Evolutionary conservation across 768 basidiomycete species (phyloP).

Genomic region (Dendrothele bispora): DNA sequence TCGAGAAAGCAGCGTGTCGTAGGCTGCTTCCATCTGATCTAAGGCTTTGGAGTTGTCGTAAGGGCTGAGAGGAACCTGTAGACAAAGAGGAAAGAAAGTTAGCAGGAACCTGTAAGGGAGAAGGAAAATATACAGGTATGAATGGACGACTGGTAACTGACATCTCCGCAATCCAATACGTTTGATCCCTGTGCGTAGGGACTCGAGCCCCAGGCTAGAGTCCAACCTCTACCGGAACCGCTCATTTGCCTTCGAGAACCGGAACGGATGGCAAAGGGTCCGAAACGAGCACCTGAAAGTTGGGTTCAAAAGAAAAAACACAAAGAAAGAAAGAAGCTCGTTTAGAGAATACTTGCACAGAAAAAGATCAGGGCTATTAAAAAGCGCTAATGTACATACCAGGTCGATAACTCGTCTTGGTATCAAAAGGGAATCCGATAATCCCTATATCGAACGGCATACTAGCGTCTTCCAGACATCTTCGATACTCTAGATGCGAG

Average conservation of each 20-base stretch:
- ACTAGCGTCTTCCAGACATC: constrained; percentile 49
- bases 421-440: constrained; percentile 66
- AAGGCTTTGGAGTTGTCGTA: constrained; percentile 65
- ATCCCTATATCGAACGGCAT: constrained; percentile 60
- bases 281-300: constrained; percentile 72
- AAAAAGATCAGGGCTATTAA: no score
- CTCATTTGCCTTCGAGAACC: constrained; percentile 52
- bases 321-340: no score
- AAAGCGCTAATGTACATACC: no score
- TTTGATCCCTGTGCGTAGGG: constrained; percentile 46
- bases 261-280: constrained; percentile 62
- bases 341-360: no score
- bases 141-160: constrained; percentile 19
- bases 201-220: constrained; percentile 51
- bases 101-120: no score
- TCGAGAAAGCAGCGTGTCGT: constrained; percentile 54
- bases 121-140: no score
- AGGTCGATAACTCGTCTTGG: constrained; percentile 45
- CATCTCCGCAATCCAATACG: constrained; percentile 70
- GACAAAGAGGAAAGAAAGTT: background rate
- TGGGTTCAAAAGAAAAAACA: no score
- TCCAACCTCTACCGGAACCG: constrained; percentile 39
- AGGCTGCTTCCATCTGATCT: constrained; percentile 69
- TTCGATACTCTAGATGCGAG: constrained; percentile 61
- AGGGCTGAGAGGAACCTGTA: constrained; percentile 33